phyloP scores from a whole-genome alignment of 176 grass and related monocot species.

The Dendrocalamus sinicus region DNA sequence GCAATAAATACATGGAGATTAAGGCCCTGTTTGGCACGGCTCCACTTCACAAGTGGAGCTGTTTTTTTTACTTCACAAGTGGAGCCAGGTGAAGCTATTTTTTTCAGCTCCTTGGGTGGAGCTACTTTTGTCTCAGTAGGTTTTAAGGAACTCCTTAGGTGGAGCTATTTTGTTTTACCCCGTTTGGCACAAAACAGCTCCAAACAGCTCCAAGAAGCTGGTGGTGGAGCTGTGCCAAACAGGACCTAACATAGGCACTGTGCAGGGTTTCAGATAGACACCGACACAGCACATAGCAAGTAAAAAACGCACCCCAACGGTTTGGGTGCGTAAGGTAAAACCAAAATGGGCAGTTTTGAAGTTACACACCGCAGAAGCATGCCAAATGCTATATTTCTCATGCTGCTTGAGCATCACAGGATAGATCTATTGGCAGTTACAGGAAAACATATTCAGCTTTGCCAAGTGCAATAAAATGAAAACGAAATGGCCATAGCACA shows the following conservation, averaged over 20 bases:
- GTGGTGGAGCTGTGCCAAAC: too few species aligned
- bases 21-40: too few species aligned
- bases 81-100: too few species aligned
- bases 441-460: not conserved
- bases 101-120: too few species aligned
- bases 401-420: not conserved
- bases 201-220: too few species aligned
- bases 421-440: not conserved
- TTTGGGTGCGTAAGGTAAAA: not conserved
- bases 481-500: not conserved
- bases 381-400: not conserved
- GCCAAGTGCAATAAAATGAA: not conserved
- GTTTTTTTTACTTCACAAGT: too few species aligned
- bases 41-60: too few species aligned
- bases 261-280: slow-evolving; percentile 1
- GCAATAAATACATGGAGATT: not conserved
- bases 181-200: too few species aligned
- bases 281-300: not conserved
- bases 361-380: not conserved
- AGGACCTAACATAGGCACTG: not conserved
- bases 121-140: too few species aligned
- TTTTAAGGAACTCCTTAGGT: too few species aligned
- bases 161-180: too few species aligned
- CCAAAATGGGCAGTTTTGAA: not conserved
- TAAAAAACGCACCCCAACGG: not conserved